Evolutionary conservation across 2,329 filamentous ascomycete genomes (phyloP).

Genomic region (Stachybotrys elegans): DNA sequence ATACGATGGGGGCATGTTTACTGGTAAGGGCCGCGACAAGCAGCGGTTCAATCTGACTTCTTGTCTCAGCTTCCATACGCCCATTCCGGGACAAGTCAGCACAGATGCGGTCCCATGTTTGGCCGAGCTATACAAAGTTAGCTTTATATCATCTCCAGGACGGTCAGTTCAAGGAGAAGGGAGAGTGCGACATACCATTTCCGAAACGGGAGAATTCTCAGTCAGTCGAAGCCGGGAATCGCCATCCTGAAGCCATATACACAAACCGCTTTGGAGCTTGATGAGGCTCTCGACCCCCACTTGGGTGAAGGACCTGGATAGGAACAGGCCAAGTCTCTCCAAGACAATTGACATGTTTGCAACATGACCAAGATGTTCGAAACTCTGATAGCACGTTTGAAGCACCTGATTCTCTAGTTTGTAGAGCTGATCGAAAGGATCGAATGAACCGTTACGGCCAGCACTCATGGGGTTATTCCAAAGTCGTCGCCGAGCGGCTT

Average conservation of each 20-base stretch:
- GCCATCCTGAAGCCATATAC: conserved; percentile 59
- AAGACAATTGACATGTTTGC: not conserved
- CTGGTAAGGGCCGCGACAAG: conserved; percentile 52
- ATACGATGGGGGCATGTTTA: conserved; percentile 52
- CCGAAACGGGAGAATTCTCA: conserved; percentile 32
- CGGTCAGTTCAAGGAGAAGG: not conserved
- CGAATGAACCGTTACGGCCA: conserved; percentile 39
- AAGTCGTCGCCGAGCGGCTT: conserved; percentile 59
- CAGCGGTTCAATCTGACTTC: conserved; percentile 49
- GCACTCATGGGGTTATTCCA: conserved; percentile 42
- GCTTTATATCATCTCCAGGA: conserved; percentile 5
- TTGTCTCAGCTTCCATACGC: conserved; percentile 35
- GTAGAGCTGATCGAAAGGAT: conserved; percentile 66
- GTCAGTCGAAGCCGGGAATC: conserved; percentile 35
- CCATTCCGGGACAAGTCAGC: conserved; percentile 28
- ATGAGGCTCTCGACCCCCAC: conserved; percentile 52
- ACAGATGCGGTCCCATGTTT: conserved; percentile 47
- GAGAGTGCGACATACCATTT: conserved; percentile 35
- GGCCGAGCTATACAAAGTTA: conserved; percentile 36
- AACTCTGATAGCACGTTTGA: conserved; percentile 45
- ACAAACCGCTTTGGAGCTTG: conserved; percentile 57
- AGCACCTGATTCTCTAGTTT: conserved; percentile 51
- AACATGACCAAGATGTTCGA: conserved; percentile 32
- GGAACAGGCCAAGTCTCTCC: conserved; percentile 35
- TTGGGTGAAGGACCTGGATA: conserved; percentile 45